Percentiles rank a stretch among this genome's conserved stretches.
These are phyloP conservation scores for Phialocephala subalpina DNA, from an alignment of 2,329 filamentous ascomycete genomes.

Conservation along the genomic window DNA sequence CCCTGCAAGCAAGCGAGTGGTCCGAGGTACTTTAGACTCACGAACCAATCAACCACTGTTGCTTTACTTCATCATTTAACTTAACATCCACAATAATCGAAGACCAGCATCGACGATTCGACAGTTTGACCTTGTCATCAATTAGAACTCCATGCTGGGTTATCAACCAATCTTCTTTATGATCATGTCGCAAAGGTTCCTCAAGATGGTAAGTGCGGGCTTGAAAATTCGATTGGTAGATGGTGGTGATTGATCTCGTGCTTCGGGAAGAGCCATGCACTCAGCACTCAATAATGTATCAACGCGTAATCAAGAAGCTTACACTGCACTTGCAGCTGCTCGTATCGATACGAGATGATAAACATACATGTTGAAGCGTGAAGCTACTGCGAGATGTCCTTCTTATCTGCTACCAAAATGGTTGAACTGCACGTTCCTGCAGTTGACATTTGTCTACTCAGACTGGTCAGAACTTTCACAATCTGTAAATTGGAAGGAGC, in stretches of 20 bases:
- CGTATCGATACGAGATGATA: not conserved
- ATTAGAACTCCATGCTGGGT: too few species aligned
- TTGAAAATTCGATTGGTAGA: too few species aligned
- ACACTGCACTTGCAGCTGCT: not conserved
- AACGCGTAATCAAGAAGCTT: not conserved
- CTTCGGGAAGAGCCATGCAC: too few species aligned
- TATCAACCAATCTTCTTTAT: not conserved
- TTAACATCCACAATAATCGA: not conserved
- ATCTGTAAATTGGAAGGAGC: not conserved
- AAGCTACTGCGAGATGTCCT: not conserved
- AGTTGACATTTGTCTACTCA: not conserved
- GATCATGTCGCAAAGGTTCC: too few species aligned
- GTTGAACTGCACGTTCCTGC: slow-evolving; percentile 2
- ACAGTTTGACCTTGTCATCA: too few species aligned
- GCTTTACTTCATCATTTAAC: not conserved
- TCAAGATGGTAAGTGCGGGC: too few species aligned
- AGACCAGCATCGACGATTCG: too few species aligned
- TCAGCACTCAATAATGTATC: too few species aligned
- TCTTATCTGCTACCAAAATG: not conserved
- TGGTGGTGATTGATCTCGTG: too few species aligned
- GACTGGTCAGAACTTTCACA: too few species aligned
- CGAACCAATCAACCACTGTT: not conserved
- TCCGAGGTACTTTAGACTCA: not conserved
- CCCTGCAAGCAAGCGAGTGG: not conserved
- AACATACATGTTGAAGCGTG: not conserved